phyloP scores from a whole-genome alignment of 345 rosid species.

The Dipteronia dyeriana region DNA sequence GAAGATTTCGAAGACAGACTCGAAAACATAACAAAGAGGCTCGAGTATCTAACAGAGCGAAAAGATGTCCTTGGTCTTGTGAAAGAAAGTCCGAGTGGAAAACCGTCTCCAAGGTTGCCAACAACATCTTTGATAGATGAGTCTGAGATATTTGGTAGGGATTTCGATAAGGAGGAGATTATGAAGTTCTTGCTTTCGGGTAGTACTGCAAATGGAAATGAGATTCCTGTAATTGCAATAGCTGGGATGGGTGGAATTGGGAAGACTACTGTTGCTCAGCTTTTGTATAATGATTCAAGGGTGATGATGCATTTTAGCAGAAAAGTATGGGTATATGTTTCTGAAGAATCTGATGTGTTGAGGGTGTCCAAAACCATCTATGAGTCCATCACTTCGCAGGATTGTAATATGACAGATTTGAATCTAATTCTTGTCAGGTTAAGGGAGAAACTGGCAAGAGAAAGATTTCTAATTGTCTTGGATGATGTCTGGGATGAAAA shows the following conservation, averaged over 20 bases:
- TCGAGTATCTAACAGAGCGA: conserved; percentile 17
- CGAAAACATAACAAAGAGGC: conserved; percentile 6
- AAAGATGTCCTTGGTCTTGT: conserved; percentile 21
- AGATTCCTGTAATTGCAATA: conserved; percentile 20
- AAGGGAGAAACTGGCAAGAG: conserved; percentile 28
- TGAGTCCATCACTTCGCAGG: conserved; percentile 33
- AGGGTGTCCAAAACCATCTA: conserved; percentile 37
- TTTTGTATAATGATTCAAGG: conserved; percentile 34
- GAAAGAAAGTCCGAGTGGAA: not conserved
- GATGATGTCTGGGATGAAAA: conserved; percentile 48
- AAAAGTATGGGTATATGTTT: conserved; percentile 42
- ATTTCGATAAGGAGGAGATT: not conserved
- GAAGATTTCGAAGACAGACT: conserved; percentile 9
- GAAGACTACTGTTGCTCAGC: conserved; percentile 45
- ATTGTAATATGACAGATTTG: conserved; percentile 31
- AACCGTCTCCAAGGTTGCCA: not conserved
- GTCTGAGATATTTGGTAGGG: conserved; percentile 16
- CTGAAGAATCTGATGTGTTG: conserved; percentile 42
- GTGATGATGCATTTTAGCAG: conserved; percentile 25
- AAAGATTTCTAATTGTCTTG: conserved; percentile 35
- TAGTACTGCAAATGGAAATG: too few relatives aligned
- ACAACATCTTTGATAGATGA: conserved; percentile 27
- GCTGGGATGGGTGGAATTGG: conserved; percentile 45
- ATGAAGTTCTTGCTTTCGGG: not conserved
- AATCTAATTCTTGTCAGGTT: conserved; percentile 37